Base-by-base conservation (phyloP, 306 rosid genomes). In the Lupinus albus region DNA sequence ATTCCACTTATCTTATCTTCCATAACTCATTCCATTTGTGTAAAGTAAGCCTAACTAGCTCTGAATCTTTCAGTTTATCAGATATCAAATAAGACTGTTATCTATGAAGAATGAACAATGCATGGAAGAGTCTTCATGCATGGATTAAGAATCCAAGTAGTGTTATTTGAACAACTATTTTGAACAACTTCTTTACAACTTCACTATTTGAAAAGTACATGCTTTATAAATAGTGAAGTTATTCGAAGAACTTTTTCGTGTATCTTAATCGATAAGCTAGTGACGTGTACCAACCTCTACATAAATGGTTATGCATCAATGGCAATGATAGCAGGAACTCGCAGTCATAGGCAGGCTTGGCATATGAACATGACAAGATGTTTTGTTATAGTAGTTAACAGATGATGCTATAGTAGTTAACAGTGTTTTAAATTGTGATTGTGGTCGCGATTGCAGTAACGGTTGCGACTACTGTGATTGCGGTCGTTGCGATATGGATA, bases 21-120 rank as follows among this genome's bases (percentile, higher is more conserved):
- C 38, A 1, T 36, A 32, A 75, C 20, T 32, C 15, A 9, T 8
- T 15, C 10, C 46, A 4, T 50, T 16, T 57, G 11, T 14, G 48
- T n/a, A 8, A 49, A 10, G 10, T 50, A 51, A 56, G 44, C 54
- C 8, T 39, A 59, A 16, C 44, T 36, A 57, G 48, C 14, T 67
- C 6, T 25, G 15, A 11, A 32, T 16, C 41, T 8, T 25, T 48
- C 3, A 28, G 36, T 65, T 57, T 15, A 47, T 47, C 38, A 8
- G 12, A 48, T 36, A n/a, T 57, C n/a, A 57, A 35, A 8, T 57
- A 8, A 42, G 15, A 12, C 11, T 28, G n/a, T 5, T 42, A 55
- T 45, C 65, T 28, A 20, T 35, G 0, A 56, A 56, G 5, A 14
- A 7, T 42, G 66, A 32, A 16, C 14, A 44, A 10, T 39, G 28